Conservation (phyloP, 148 eudicot species). For the Pharnaceum exiguum region DNA sequence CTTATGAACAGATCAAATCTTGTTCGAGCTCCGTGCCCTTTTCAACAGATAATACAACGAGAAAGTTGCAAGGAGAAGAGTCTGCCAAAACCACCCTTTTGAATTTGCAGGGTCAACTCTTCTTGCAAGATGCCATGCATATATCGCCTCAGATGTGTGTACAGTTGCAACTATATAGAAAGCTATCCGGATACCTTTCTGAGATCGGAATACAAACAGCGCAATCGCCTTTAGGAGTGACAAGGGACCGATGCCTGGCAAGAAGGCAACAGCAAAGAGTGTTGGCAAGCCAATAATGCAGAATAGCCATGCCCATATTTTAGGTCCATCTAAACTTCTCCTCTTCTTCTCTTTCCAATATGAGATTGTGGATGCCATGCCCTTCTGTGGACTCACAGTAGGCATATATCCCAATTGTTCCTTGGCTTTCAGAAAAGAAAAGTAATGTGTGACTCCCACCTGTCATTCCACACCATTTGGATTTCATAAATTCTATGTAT, state of each 20-base stretch:
- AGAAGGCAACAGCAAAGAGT: conserved; percentile 49
- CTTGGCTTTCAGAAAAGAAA: conserved; percentile 76
- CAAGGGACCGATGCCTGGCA: conserved; percentile 65
- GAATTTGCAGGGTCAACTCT: conserved; percentile 70
- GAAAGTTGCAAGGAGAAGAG: conserved; percentile 48
- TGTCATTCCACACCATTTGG: conserved; percentile 1
- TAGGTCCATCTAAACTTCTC: conserved; percentile 72
- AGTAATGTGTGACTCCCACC: too few relatives aligned
- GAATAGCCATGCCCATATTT: conserved; percentile 63
- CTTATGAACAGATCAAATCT: too few relatives aligned
- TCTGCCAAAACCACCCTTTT: conserved; percentile 82
- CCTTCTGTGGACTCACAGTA: conserved; percentile 58
- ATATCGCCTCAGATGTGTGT: conserved; percentile 60
- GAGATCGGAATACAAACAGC: conserved; percentile 51
- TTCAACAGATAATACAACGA: conserved; percentile 56
- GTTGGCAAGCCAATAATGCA: conserved; percentile 48
- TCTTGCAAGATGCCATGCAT: conserved; percentile 73
- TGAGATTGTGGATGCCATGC: conserved; percentile 74
- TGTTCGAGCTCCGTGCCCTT: conserved; percentile 34
- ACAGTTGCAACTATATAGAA: conserved; percentile 28
- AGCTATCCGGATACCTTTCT: conserved; percentile 26
- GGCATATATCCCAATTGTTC: conserved; percentile 75
- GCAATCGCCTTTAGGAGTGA: conserved; percentile 36
- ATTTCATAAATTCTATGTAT: too few relatives aligned
- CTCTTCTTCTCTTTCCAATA: conserved; percentile 63